These are phyloP conservation scores for Tubosaeta brunneosetosa DNA, from an alignment of 768 basidiomycete genomes.

Conservation along the genomic window DNA sequence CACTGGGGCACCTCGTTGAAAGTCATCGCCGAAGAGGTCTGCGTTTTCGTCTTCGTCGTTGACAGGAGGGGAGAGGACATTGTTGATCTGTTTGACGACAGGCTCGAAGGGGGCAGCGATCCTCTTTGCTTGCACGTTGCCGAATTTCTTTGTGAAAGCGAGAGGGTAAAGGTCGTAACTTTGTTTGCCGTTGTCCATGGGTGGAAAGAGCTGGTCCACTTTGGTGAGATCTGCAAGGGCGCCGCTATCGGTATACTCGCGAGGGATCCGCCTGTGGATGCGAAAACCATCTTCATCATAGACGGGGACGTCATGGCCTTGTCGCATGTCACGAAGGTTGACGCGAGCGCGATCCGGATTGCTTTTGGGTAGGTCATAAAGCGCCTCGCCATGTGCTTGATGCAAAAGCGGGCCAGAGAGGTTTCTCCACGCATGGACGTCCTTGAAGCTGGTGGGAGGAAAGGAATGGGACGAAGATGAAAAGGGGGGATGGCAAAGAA, in stretches of 20 bases:
- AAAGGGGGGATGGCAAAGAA: background rate
- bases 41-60: too few relatives aligned
- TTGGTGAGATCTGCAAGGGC: background rate
- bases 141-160: background rate
- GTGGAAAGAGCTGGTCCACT: background rate
- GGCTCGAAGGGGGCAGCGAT: background rate
- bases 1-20: background rate
- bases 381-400: background rate
- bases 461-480: background rate
- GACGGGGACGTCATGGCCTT: background rate
- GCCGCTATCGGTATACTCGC: background rate
- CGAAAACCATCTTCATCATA: background rate
- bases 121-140: background rate
- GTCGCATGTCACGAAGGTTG: background rate
- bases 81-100: background rate
- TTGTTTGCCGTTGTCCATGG: background rate
- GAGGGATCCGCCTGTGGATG: background rate
- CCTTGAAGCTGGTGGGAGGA: background rate
- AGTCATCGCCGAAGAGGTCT: too few relatives aligned
- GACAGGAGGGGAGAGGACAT: too few relatives aligned
- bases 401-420: background rate
- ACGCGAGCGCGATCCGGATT: background rate
- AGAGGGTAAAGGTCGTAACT: constrained; percentile 1
- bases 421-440: background rate
- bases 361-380: background rate